Evolutionary conservation across 75 land plant species (phyloP).

Genomic region (Selaginella moellendorffii): DNA sequence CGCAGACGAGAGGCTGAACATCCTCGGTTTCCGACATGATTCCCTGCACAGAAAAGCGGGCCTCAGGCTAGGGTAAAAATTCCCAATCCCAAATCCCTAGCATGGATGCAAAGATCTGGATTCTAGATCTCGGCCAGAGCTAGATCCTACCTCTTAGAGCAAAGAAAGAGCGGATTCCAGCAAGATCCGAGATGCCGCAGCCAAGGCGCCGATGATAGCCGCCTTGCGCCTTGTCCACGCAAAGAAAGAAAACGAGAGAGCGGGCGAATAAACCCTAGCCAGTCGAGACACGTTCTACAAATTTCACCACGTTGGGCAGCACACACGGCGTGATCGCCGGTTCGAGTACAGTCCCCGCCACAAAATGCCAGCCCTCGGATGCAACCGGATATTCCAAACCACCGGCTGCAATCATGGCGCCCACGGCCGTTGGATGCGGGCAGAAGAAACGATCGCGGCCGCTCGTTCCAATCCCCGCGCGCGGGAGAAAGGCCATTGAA

Average conservation of each 20-base stretch:
- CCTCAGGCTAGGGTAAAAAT: not conserved
- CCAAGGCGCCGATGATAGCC: not conserved
- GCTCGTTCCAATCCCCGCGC: not conserved
- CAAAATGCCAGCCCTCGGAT: not conserved
- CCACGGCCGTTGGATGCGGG: no score
- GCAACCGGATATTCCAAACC: not conserved
- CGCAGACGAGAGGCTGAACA: conserved; percentile 31
- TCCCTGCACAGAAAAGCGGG: not conserved
- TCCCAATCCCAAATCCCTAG: no score
- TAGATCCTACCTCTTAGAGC: no score
- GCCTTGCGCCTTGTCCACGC: not conserved
- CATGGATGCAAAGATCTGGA: no score
- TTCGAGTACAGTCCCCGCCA: not conserved
- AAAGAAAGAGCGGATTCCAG: no score
- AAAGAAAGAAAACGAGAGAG: not conserved
- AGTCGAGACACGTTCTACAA: not conserved
- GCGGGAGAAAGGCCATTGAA: not conserved
- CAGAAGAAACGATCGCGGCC: not conserved
- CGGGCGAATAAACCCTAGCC: not conserved
- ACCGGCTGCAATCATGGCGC: not conserved
- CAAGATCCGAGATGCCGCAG: not conserved
- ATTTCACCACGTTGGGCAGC: not conserved
- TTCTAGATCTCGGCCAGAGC: no score
- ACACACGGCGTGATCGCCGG: not conserved
- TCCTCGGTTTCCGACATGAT: conserved; percentile 26